Conservation (phyloP, 352 stramenopile genomes). For the Pseudoperonospora humuli region DNA sequence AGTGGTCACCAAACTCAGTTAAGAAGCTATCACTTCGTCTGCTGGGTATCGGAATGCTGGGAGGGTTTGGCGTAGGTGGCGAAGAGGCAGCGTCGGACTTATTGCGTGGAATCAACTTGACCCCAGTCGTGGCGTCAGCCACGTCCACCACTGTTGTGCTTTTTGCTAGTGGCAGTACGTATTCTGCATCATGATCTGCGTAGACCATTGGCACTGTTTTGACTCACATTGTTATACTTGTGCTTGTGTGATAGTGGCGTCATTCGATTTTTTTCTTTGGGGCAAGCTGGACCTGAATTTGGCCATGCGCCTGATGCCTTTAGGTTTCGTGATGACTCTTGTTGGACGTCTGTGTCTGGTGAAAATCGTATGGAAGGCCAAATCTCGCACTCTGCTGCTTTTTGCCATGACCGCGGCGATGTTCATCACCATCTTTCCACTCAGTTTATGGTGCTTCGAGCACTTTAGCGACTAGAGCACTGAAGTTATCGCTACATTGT, state of each 20-base stretch:
- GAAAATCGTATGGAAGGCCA: slow-evolving; percentile 29
- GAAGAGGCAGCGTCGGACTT: slow-evolving; percentile 87
- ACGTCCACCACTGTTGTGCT: slow-evolving; percentile 51
- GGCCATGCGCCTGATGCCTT: slow-evolving; percentile 20
- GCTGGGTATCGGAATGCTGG: slow-evolving; percentile 82
- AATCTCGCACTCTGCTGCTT: slow-evolving; percentile 26
- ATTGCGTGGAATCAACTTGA: slow-evolving; percentile 86
- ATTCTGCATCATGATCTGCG: neutral
- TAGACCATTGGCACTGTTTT: neutral
- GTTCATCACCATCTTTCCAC: slow-evolving; percentile 27
- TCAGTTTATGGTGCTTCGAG: slow-evolving; percentile 21
- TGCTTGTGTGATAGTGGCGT: slow-evolving; percentile 19
- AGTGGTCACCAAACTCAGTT: slow-evolving; percentile 42
- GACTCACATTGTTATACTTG: slow-evolving; percentile 3
- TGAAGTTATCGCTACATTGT: no score
- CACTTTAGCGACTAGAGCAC: slow-evolving; percentile 1
- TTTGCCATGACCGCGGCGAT: slow-evolving; percentile 24
- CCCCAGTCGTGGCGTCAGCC: slow-evolving; percentile 53
- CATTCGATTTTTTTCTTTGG: slow-evolving; percentile 37
- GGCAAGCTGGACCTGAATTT: slow-evolving; percentile 27
- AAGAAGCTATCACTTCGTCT: slow-evolving; percentile 72
- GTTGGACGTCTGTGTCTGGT: slow-evolving; percentile 26
- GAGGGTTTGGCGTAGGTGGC: slow-evolving; percentile 88
- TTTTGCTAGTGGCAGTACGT: slow-evolving; percentile 36
- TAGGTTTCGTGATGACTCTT: slow-evolving; percentile 30